These are phyloP conservation scores for Geotrichum klebahnii DNA, from an alignment of 1,139 yeast genomes.

Conservation along the genomic window DNA sequence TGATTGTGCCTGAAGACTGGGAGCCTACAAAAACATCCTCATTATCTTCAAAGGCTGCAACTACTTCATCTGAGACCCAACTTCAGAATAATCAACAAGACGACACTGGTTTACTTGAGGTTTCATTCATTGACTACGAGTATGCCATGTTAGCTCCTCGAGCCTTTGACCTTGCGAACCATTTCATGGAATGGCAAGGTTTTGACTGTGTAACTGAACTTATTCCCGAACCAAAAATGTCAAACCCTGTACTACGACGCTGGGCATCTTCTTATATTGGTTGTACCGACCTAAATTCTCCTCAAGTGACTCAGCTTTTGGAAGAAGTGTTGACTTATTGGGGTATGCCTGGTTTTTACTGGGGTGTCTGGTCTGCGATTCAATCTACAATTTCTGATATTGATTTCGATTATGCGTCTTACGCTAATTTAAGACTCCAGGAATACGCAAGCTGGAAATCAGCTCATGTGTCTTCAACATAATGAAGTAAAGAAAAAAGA, in stretches of 20 bases:
- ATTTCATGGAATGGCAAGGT: constrained; percentile 85
- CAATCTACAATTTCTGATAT: constrained; percentile 67
- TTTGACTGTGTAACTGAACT: constrained; percentile 61
- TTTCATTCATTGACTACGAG: constrained; percentile 74
- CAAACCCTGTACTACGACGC: constrained; percentile 47
- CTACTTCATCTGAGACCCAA: background rate
- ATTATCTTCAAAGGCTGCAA: too few relatives aligned
- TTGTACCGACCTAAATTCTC: constrained; percentile 2
- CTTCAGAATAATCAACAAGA: constrained; percentile 1
- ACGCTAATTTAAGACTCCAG: constrained; percentile 55
- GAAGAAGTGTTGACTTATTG: constrained; percentile 58
- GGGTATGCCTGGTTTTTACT: constrained; percentile 79
- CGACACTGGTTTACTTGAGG: constrained; percentile 27
- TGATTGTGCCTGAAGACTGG: constrained; percentile 53
- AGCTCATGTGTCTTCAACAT: background rate
- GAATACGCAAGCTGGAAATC: constrained; percentile 70
- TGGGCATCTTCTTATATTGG: constrained; percentile 46
- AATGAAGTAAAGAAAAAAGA: too few relatives aligned
- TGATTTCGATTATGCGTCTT: constrained; percentile 66
- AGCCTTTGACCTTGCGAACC: constrained; percentile 82
- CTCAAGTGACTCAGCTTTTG: constrained; percentile 39
- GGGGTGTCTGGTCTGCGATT: constrained; percentile 84
- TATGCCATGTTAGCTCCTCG: constrained; percentile 77
- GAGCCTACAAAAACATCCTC: too few relatives aligned
- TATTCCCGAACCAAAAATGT: constrained; percentile 51